A percentile compares a stretch with the other conserved stretches of the same genome.
These are phyloP conservation scores for Rhamnella rubrinervis DNA, from an alignment of 331 rosid genomes.

Conservation along the genomic window DNA sequence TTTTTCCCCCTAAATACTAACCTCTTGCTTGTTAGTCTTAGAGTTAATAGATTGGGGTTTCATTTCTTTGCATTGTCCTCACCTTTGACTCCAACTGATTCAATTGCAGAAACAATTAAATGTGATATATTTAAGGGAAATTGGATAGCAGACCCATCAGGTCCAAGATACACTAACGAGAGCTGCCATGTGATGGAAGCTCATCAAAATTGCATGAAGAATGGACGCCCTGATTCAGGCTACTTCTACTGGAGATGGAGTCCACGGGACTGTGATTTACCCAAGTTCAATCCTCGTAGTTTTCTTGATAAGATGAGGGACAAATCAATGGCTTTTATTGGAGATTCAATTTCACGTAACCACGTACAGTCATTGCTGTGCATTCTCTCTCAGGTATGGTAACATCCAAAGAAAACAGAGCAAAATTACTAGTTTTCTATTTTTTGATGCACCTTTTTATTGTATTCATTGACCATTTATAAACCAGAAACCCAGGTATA, in stretches of 20 bases:
- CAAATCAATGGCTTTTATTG: slow-evolving; percentile 70
- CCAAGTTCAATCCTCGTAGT: slow-evolving; percentile 55
- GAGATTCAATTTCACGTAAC: slow-evolving; percentile 92
- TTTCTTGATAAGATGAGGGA: slow-evolving; percentile 70
- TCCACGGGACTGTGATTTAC: slow-evolving; percentile 63
- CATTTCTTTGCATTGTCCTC: background rate
- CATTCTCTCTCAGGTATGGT: slow-evolving; percentile 68
- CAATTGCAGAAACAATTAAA: slow-evolving; percentile 30
- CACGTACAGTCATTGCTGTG: slow-evolving; percentile 92
- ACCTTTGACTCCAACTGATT: background rate
- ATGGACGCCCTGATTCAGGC: slow-evolving; percentile 79
- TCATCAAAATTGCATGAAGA: slow-evolving; percentile 84
- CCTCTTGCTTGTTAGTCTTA: no score
- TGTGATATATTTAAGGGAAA: slow-evolving; percentile 82
- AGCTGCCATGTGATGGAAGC: slow-evolving; percentile 68
- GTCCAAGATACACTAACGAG: slow-evolving; percentile 66
- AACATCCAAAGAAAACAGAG: no score
- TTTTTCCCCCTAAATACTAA: no score
- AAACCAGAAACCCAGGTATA: background rate
- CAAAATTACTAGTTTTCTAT: no score
- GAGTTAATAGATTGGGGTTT: no score
- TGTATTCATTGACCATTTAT: background rate
- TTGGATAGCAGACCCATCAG: slow-evolving; percentile 64
- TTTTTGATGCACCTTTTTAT: background rate
- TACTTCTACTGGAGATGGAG: slow-evolving; percentile 86